A percentile compares a stretch with the other conserved stretches of the same genome.
phyloP scores from a whole-genome alignment of 2,329 filamentous ascomycete genomes.

The Ceratocystis destructans region DNA sequence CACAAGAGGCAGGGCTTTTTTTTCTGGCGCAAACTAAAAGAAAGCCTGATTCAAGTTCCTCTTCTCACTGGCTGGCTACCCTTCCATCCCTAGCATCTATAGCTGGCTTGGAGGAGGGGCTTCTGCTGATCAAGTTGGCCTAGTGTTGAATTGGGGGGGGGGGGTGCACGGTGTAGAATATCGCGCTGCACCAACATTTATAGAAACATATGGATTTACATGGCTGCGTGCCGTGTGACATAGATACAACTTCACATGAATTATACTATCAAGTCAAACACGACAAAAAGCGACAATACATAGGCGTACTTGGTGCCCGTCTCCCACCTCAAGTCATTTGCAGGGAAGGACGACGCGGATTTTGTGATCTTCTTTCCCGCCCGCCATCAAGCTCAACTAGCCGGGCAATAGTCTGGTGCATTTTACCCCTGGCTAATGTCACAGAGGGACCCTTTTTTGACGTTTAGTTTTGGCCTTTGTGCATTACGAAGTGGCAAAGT shows the following conservation, averaged over 20 bases:
- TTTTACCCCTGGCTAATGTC: not conserved
- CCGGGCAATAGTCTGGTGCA: not conserved
- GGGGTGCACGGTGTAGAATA: not conserved
- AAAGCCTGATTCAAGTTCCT: not conserved
- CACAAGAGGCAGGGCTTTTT: too few relatives aligned
- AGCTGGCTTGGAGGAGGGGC: conserved; percentile 1
- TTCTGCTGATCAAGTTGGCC: not conserved
- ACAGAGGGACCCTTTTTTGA: not conserved
- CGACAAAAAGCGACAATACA: conserved; percentile 1
- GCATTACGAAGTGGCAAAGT: not conserved
- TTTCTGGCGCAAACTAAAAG: not conserved
- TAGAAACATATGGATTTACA: not conserved
- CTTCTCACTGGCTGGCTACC: not conserved
- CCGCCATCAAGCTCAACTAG: not conserved
- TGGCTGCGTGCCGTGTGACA: not conserved
- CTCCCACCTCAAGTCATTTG: too few relatives aligned
- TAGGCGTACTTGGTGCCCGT: not conserved
- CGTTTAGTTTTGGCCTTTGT: not conserved
- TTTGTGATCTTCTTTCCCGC: not conserved
- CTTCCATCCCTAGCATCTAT: not conserved
- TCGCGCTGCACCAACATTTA: not conserved
- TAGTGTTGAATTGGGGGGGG: too few relatives aligned
- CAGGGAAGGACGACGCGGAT: not conserved
- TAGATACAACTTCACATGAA: not conserved
- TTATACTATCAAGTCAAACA: not conserved